Percentiles rank a stretch among this genome's conserved stretches.
Evolutionary conservation across 73 alveolate genomes (phyloP).

Genomic region (Symbiodinium pilosum): DNA sequence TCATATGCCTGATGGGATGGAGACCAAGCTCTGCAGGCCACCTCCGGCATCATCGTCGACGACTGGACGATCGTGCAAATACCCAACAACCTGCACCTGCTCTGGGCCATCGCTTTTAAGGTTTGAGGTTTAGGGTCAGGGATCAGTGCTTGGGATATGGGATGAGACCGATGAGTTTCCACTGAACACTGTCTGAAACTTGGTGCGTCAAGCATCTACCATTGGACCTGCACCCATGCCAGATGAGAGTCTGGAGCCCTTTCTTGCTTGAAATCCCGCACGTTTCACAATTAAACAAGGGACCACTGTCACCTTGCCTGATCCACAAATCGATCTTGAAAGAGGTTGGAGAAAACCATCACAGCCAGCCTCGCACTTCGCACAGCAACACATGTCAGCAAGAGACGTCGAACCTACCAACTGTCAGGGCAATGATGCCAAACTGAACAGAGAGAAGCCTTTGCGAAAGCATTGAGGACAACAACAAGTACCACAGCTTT

Average conservation of each 20-base stretch:
- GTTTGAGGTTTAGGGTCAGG: neutral
- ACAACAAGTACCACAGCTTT: neutral
- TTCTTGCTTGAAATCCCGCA: too few species aligned
- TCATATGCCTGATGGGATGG: neutral
- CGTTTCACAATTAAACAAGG: too few species aligned
- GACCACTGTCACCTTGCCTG: conserved; percentile 44
- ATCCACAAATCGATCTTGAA: conserved; percentile 81
- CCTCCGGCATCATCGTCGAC: conserved; percentile 51
- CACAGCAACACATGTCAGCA: too few species aligned
- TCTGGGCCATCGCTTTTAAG: neutral
- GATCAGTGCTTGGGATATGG: too few species aligned
- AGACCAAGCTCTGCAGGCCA: neutral
- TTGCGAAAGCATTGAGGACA: neutral
- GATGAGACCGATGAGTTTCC: too few species aligned
- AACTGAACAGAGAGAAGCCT: neutral
- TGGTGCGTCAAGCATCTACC: too few species aligned
- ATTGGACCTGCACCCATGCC: too few species aligned
- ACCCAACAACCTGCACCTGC: conserved; percentile 54
- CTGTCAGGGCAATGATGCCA: too few species aligned
- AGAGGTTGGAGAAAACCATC: conserved; percentile 89
- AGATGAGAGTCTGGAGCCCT: too few species aligned
- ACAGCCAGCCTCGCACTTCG: conserved; percentile 90
- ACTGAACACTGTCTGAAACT: too few species aligned
- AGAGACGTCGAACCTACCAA: too few species aligned
- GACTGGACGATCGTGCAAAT: conserved; percentile 54